These are phyloP conservation scores for Trypanosoma mega DNA, from an alignment of 208 protist species.

Conservation along the genomic window DNA sequence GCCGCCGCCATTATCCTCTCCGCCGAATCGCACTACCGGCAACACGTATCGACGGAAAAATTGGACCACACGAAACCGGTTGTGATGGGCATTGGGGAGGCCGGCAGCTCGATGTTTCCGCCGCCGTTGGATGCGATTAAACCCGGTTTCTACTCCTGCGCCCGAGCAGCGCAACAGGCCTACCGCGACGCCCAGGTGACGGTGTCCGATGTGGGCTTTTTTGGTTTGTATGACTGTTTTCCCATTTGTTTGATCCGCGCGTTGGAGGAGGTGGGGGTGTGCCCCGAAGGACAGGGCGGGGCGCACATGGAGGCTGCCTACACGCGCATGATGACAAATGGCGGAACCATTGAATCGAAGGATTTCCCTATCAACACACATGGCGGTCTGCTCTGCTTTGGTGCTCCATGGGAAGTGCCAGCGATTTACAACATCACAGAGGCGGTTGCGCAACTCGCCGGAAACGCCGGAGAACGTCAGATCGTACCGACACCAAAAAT, in stretches of 20 bases:
- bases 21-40: slow-evolving; percentile 40
- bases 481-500: slow-evolving; percentile 43
- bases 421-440: slow-evolving; percentile 80
- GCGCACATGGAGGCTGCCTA: slow-evolving; percentile 55
- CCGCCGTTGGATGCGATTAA: slow-evolving; percentile 48
- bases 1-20: slow-evolving; percentile 60
- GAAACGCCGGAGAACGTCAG: slow-evolving; percentile 44
- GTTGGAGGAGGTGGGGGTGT: slow-evolving; percentile 61
- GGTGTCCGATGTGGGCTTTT: slow-evolving; percentile 64
- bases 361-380: slow-evolving; percentile 78
- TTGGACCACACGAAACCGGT: slow-evolving; percentile 29
- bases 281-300: slow-evolving; percentile 55
- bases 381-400: slow-evolving; percentile 73
- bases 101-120: slow-evolving; percentile 66
- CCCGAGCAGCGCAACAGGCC: slow-evolving; percentile 44
- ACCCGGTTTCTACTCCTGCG: slow-evolving; percentile 58
- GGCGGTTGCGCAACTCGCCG: slow-evolving; percentile 53
- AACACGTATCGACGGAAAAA: slow-evolving; percentile 21
- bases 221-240: slow-evolving; percentile 84
- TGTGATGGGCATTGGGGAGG: slow-evolving; percentile 52
- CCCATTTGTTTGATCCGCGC: slow-evolving; percentile 79
- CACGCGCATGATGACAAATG: slow-evolving; percentile 23
- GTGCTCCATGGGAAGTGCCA: slow-evolving; percentile 77
- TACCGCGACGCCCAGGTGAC: slow-evolving; percentile 49
- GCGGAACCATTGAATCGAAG: slow-evolving; percentile 29